A percentile compares a stretch with the other conserved stretches of the same genome.
These are phyloP conservation scores for Xerocomus nothofagi DNA, from an alignment of 1,284 basidiomycete species.

Conservation along the genomic window DNA sequence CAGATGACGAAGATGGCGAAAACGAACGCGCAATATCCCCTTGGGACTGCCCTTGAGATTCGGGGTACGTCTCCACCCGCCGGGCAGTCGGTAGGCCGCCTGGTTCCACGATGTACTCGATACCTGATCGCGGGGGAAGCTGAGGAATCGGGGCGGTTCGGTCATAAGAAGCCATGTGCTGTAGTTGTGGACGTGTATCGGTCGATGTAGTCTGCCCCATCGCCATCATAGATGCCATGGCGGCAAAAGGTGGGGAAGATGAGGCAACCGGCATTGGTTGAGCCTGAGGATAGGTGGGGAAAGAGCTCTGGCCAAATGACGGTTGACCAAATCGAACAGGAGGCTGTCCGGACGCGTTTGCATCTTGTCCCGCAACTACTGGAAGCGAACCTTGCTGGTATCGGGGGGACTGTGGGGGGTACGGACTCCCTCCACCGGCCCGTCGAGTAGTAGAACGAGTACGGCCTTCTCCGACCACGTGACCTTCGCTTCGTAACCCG, in stretches of 20 bases:
- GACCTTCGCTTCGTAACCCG: constrained; percentile 30
- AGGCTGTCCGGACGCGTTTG: constrained; percentile 2
- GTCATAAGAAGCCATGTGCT: constrained; percentile 11
- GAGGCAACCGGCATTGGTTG: constrained; percentile 1
- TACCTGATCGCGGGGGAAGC: constrained; percentile 5
- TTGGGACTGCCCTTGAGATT: constrained; percentile 5
- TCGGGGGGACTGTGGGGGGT: constrained; percentile 32
- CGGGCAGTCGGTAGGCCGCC: constrained; percentile 6
- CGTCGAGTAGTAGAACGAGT: constrained; percentile 28
- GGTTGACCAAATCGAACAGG: constrained; percentile 26
- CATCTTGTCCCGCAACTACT: constrained; percentile 15
- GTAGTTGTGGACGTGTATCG: neutral
- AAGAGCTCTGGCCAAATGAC: constrained; percentile 22
- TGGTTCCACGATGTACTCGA: constrained; percentile 17
- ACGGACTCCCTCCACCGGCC: constrained; percentile 23
- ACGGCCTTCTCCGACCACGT: constrained; percentile 36
- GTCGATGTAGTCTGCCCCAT: neutral
- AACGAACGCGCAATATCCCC: constrained; percentile 1
- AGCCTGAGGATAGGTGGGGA: constrained; percentile 15
- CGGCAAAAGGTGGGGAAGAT: constrained; percentile 10
- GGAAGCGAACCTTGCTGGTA: constrained; percentile 26
- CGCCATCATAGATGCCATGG: constrained; percentile 8
- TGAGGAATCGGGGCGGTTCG: neutral
- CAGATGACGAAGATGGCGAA: constrained; percentile 15
- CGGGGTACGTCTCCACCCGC: constrained; percentile 3